Percentiles rank a stretch among this genome's conserved stretches.
Evolutionary conservation across 805 yeast genomes (phyloP).

Genomic region (Saccharomycopsis babjevae): DNA sequence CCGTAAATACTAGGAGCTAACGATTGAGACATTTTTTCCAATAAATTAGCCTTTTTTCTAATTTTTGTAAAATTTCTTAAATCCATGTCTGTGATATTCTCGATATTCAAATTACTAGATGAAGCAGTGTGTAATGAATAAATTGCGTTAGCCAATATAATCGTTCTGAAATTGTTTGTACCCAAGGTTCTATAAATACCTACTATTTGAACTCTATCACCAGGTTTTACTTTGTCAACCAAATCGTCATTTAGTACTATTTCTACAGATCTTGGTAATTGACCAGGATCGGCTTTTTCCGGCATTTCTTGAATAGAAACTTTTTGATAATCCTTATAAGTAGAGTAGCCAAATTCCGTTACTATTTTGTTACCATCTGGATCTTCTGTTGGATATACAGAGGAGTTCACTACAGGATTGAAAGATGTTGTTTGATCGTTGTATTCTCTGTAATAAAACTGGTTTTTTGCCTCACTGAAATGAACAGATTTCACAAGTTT

Average conservation of each 20-base stretch:
- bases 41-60: conserved; percentile 59
- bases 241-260: conserved; percentile 90
- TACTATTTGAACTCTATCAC: conserved; percentile 88
- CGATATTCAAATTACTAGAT: conserved; percentile 66
- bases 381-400: conserved; percentile 88
- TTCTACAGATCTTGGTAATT: conserved; percentile 86
- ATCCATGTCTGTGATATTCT: conserved; percentile 66
- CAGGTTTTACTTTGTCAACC: conserved; percentile 88
- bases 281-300: conserved; percentile 96
- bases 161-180: conserved; percentile 65
- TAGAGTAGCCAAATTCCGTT: conserved; percentile 88
- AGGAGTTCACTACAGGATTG: conserved; percentile 72
- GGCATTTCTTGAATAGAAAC: conserved; percentile 96
- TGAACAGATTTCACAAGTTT: conserved; percentile 87
- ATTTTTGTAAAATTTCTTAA: conserved; percentile 77
- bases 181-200: conserved; percentile 93
- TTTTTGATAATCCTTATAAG: conserved; percentile 90
- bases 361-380: conserved; percentile 78
- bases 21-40: conserved; percentile 72
- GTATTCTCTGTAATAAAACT: conserved; percentile 85
- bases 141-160: conserved; percentile 81
- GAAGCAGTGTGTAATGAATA: conserved; percentile 85
- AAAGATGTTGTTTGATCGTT: conserved; percentile 88
- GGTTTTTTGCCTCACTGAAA: conserved; percentile 73
- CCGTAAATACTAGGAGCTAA: conserved; percentile 96